Evolutionary conservation across 495 filamentous ascomycete species (phyloP).

Genomic region (Hyaloscypha hepaticicola): DNA sequence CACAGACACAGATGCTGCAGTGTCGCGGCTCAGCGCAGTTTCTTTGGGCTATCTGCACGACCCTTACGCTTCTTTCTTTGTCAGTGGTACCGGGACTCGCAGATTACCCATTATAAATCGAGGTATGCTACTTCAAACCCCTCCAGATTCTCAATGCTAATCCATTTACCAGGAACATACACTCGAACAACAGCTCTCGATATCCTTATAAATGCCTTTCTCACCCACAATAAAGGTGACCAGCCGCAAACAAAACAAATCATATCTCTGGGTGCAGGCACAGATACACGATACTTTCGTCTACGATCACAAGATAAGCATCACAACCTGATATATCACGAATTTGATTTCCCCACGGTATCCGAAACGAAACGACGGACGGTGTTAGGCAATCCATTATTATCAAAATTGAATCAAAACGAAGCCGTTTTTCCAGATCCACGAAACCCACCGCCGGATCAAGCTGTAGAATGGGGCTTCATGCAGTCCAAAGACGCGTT

Average conservation of each 20-base stretch:
- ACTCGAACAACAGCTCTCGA: slow-evolving; percentile 88
- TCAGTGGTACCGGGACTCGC: slow-evolving; percentile 43
- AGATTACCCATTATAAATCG: slow-evolving; percentile 90
- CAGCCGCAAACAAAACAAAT: slow-evolving; percentile 64
- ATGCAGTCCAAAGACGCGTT: neutral
- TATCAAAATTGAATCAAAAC: slow-evolving; percentile 5
- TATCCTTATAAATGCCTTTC: slow-evolving; percentile 69
- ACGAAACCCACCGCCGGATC: neutral
- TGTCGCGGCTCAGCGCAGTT: slow-evolving; percentile 85
- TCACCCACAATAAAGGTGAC: slow-evolving; percentile 37
- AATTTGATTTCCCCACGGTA: slow-evolving; percentile 85
- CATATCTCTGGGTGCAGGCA: slow-evolving; percentile 89
- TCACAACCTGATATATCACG: slow-evolving; percentile 71
- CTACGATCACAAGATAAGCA: slow-evolving; percentile 38
- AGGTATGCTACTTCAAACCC: slow-evolving; percentile 50
- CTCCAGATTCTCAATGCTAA: slow-evolving; percentile 6
- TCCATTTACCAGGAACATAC: slow-evolving; percentile 70
- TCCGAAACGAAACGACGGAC: slow-evolving; percentile 38
- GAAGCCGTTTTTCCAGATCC: slow-evolving; percentile 1
- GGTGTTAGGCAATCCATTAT: slow-evolving; percentile 12
- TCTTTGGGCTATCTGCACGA: slow-evolving; percentile 84
- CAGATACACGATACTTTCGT: slow-evolving; percentile 85
- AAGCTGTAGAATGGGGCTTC: slow-evolving; percentile 22
- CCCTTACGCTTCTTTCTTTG: slow-evolving; percentile 69
- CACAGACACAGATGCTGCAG: slow-evolving; percentile 89